phyloP scores from a whole-genome alignment of 805 yeast genomes.

The Teunomyces stri region DNA sequence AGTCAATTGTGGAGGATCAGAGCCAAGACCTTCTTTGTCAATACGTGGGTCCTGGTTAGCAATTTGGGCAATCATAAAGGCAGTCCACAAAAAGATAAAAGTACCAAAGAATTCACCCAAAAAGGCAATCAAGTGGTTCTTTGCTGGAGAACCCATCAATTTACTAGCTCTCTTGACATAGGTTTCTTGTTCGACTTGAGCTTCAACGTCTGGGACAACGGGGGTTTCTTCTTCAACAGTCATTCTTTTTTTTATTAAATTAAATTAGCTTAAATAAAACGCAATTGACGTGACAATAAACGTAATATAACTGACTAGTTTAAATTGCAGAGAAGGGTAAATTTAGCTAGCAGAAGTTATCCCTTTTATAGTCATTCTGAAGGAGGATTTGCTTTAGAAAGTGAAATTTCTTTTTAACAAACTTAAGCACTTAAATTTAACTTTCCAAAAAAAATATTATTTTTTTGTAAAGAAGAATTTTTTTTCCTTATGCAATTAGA shows the following conservation, averaged over 20 bases:
- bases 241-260: not conserved
- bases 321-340: not conserved
- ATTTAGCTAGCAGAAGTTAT: not conserved
- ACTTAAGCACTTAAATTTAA: not conserved
- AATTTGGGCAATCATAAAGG: slow-evolving; percentile 77
- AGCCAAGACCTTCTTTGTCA: slow-evolving; percentile 27
- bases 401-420: not conserved
- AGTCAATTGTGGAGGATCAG: slow-evolving; percentile 64
- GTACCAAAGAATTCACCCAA: slow-evolving; percentile 86
- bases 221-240: not conserved
- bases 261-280: not conserved
- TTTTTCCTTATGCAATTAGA: not conserved
- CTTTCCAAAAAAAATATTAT: not conserved
- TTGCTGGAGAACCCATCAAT: slow-evolving; percentile 16
- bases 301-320: not conserved
- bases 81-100: slow-evolving; percentile 77
- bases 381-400: not conserved
- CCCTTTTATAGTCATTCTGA: not conserved
- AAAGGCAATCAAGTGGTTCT: slow-evolving; percentile 64
- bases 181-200: slow-evolving; percentile 24
- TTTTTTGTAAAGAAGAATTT: not conserved
- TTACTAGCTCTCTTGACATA: slow-evolving; percentile 24
- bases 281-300: not conserved
- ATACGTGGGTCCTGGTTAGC: slow-evolving; percentile 59
- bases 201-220: slow-evolving; percentile 22